Base-by-base conservation (phyloP, 495 filamentous ascomycete species). In the Chlorociboria aeruginascens region DNA sequence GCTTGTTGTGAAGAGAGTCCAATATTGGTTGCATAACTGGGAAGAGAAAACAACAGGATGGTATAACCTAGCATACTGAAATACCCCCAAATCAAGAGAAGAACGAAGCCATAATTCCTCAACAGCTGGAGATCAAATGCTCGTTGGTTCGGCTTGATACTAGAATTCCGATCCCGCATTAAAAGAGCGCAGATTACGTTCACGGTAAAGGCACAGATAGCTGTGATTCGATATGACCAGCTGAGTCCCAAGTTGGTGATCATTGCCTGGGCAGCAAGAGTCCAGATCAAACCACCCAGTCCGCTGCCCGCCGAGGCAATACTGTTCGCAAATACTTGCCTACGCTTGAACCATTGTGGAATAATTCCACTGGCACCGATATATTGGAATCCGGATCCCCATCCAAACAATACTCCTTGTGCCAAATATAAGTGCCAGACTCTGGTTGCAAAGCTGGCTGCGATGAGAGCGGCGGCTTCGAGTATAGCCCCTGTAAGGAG, bases 361-460 rank as follows among this genome's bases (percentile, higher is more conserved):
- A 78, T 65, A 40, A 83, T 74, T 10, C 72, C 70, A 6, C 79
- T 73, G 32, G 71, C 74, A 16, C 72, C 76, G n/a, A 79, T 79
- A 60, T 83, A 86, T 6, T 82, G 64, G 47, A 85, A 77, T 1
- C 82, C 81, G 67, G 83, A 76, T 1, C 82, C 82, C 56, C 69
- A 70, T 20, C 82, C 82, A 51, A 84, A 43, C 76, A 79, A 75
- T 7, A 89, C 63, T 8, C 86, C 87, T 59, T 92, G 86, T 44
- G 74, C 77, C 3, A 93, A 73, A 47, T 86, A 78, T 30, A 86
- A 71, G 36, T 86, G 82, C 82, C 82, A 88, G 54, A 82, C 70
- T 35, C 74, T 58, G 7, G 66, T 74, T n/a, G 78, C 73, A 48
- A 86, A 88, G 8, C 79, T 83, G 2, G 81, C 78, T 3, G 70